A percentile compares a stretch with the other conserved stretches of the same genome.
Conservation (phyloP, 192 early-diverging fungal genomes). For the Coemansia guatemalensis region DNA sequence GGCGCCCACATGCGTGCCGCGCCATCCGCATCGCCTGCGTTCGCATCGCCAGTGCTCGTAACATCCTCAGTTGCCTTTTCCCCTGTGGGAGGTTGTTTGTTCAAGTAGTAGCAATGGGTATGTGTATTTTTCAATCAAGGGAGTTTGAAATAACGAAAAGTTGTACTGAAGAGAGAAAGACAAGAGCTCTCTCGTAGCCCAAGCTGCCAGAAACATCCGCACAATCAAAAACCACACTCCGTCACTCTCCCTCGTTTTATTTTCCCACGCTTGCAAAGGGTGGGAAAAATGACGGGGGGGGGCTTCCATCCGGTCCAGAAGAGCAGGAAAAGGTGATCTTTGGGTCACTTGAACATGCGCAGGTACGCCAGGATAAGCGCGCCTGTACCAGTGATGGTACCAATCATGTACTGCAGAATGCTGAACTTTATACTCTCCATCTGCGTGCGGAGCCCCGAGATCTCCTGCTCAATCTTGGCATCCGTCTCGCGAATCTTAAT, state of each 20-base stretch:
- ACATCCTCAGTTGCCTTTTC: no score
- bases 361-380: slow-evolving; percentile 66
- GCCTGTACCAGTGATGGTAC: slow-evolving; percentile 83
- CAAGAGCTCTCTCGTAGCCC: no score
- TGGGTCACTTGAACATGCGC: slow-evolving; percentile 49
- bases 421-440: slow-evolving; percentile 89
- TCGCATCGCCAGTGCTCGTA: neutral
- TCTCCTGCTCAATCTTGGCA: slow-evolving; percentile 85
- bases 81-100: no score
- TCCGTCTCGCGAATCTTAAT: slow-evolving; percentile 85
- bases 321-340: neutral
- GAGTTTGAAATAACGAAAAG: no score
- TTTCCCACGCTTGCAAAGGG: neutral
- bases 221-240: no score
- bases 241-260: no score
- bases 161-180: no score
- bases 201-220: neutral
- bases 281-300: neutral
- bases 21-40: neutral
- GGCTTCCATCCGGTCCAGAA: neutral
- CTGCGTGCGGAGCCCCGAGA: slow-evolving; percentile 73
- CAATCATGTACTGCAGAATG: slow-evolving; percentile 79
- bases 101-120: no score
- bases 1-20: slow-evolving; percentile 3
- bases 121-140: no score